These are phyloP conservation scores for Pseudonectria foliicola DNA, from an alignment of 2,329 filamentous ascomycete species.

Conservation along the genomic window DNA sequence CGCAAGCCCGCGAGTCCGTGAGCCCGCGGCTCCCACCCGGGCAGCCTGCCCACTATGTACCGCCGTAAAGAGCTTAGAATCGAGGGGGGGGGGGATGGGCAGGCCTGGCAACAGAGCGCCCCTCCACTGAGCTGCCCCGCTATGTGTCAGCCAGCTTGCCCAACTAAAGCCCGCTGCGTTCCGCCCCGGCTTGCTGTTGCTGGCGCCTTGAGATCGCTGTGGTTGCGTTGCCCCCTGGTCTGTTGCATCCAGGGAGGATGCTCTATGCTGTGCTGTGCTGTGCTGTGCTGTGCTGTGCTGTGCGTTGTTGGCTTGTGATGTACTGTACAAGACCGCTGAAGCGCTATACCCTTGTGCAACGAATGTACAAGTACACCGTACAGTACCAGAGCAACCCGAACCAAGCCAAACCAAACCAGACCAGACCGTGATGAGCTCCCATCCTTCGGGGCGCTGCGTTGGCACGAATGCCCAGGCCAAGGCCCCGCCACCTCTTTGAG, in stretches of 20 bases:
- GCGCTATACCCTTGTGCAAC: no score
- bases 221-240: slow-evolving; percentile 8
- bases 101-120: slow-evolving; percentile 13
- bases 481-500: slow-evolving; percentile 9
- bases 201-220: slow-evolving; percentile 9
- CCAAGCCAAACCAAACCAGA: no score
- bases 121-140: slow-evolving; percentile 21
- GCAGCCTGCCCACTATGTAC: slow-evolving; percentile 1
- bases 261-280: slow-evolving; percentile 5
- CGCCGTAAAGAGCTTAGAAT: slow-evolving; percentile 17
- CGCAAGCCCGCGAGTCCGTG: no score
- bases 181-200: slow-evolving; percentile 3
- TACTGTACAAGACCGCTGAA: not conserved
- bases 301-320: slow-evolving; percentile 3
- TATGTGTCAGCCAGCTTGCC: slow-evolving; percentile 9
- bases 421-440: no score
- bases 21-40: no score
- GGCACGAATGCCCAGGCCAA: slow-evolving; percentile 23
- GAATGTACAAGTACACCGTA: no score
- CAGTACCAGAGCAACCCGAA: no score
- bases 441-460: slow-evolving; percentile 11
- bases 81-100: slow-evolving; percentile 3
- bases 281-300: slow-evolving; percentile 12
- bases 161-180: slow-evolving; percentile 1
- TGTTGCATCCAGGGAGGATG: slow-evolving; percentile 12